Conservation (phyloP, 2,329 filamentous ascomycete genomes). For the Stagonosporopsis tanaceti region DNA sequence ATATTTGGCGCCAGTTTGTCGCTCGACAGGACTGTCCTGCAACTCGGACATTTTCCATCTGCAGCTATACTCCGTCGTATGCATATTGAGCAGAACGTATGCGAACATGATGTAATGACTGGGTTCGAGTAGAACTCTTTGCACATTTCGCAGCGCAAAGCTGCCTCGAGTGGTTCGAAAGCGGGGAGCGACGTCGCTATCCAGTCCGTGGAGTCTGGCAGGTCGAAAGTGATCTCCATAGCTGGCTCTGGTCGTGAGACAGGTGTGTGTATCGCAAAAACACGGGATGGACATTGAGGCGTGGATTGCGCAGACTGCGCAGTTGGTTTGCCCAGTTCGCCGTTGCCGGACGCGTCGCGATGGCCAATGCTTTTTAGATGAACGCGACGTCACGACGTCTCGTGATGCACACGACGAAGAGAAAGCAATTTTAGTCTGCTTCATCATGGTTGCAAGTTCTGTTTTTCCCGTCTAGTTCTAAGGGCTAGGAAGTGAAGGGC, state of each 20-base stretch:
- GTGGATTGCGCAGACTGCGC: slow-evolving; percentile 20
- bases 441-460: neutral
- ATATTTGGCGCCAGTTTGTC: slow-evolving; percentile 85
- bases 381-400: slow-evolving; percentile 14
- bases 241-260: slow-evolving; percentile 13
- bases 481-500: neutral
- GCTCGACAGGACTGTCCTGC: slow-evolving; percentile 80
- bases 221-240: slow-evolving; percentile 49
- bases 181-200: slow-evolving; percentile 71
- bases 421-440: neutral
- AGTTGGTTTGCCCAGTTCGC: slow-evolving; percentile 17
- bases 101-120: slow-evolving; percentile 92
- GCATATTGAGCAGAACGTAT: slow-evolving; percentile 96
- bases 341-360: slow-evolving; percentile 24
- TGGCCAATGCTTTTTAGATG: slow-evolving; percentile 14
- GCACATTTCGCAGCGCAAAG: slow-evolving; percentile 94
- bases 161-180: slow-evolving; percentile 77
- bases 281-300: slow-evolving; percentile 14
- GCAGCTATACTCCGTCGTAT: slow-evolving; percentile 84
- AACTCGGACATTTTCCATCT: slow-evolving; percentile 88
- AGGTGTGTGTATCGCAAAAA: neutral
- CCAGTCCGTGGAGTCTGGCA: slow-evolving; percentile 88
- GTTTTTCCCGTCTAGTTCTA: no score
- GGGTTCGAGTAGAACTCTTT: slow-evolving; percentile 97
- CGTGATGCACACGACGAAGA: neutral